Base-by-base conservation (phyloP, 2,329 filamentous ascomycete genomes). In the Dactylonectria estremocensis region DNA sequence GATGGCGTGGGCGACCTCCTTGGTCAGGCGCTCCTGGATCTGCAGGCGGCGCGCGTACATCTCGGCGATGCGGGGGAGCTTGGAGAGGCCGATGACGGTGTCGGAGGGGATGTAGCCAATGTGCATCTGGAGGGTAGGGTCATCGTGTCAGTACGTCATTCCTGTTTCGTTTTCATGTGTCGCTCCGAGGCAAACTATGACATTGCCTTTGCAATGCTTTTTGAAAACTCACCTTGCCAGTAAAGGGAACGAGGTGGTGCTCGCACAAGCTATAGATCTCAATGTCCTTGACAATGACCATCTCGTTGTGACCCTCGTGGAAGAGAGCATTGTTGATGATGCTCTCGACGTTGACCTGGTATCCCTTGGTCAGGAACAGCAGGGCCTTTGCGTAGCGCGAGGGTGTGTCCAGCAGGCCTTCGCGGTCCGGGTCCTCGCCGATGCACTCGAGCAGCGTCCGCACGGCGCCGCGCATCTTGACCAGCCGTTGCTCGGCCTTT, bases 261-360 rank as follows among this genome's bases (percentile, higher is more conserved):
- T 99, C 96, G 85, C 96, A 99, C 49, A 98, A 86, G 71, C 93
- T 95, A 81, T 95, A 97, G 13, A 98, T 90, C 79, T 98, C 95
- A 77, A 99, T 98, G 77, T 98, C 95, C 83, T 97, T 97, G 66
- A 99, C 94, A 76, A 98, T 97, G 33, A 99, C 95, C 84, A 99
- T 89, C 82, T 99, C 96, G 77, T 97, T 96, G 78, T 98, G 95
- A 69, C 95, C 94, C 80, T 98, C 96, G 77, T 97, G 92, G 83
- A 99, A 99, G 61, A 98, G 93, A 18, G 96, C 96, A 63, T 92
- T 89, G 80, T 98, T 98, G 69, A 98, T 93, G 72, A 98, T 93
- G 78, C 97, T 93, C 69, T 91, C 88, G 61, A 98, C 89, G 77
- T 98, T 98, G 84, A 97, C 91, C 83, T 98, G 95, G 80, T 99